Conservation (phyloP, 2,329 filamentous ascomycete genomes). For the Cytospora piceicola region DNA sequence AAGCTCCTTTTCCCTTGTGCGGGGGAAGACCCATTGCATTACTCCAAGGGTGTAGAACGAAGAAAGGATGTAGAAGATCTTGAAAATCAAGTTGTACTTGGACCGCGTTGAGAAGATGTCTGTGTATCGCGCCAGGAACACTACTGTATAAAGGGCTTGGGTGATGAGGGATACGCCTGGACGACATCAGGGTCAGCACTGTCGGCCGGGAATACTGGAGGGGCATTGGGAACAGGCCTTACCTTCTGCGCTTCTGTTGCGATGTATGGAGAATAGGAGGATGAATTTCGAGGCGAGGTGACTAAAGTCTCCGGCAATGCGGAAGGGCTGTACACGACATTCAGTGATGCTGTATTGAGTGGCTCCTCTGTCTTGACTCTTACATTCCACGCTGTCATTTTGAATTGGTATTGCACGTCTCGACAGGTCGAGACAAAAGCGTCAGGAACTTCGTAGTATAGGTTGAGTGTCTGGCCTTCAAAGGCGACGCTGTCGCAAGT, state of each 20-base stretch:
- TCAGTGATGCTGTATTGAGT: slow-evolving; percentile 2
- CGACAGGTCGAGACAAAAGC: not conserved
- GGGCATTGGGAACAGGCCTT: slow-evolving; percentile 31
- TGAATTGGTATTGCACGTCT: not conserved
- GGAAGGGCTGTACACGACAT: slow-evolving; percentile 58
- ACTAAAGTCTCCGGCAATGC: slow-evolving; percentile 80
- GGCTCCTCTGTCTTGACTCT: not conserved
- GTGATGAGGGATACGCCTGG: slow-evolving; percentile 90
- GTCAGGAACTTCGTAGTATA: not conserved
- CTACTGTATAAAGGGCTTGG: slow-evolving; percentile 81
- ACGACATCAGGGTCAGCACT: slow-evolving; percentile 29
- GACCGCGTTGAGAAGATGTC: slow-evolving; percentile 69
- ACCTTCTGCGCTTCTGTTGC: slow-evolving; percentile 86
- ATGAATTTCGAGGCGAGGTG: slow-evolving; percentile 88
- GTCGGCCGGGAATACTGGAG: not conserved
- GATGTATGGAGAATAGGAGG: slow-evolving; percentile 87
- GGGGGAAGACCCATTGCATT: slow-evolving; percentile 84
- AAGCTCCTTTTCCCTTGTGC: slow-evolving; percentile 87
- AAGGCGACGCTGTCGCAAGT: slow-evolving; percentile 2
- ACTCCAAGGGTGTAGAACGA: slow-evolving; percentile 85
- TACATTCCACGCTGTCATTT: slow-evolving; percentile 35
- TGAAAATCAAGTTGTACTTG: slow-evolving; percentile 78
- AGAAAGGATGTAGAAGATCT: slow-evolving; percentile 84
- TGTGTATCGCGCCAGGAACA: slow-evolving; percentile 86
- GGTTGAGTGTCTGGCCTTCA: not conserved